These are phyloP conservation scores for Aspergillus tanneri DNA, from an alignment of 2,329 filamentous ascomycete species.

Conservation along the genomic window DNA sequence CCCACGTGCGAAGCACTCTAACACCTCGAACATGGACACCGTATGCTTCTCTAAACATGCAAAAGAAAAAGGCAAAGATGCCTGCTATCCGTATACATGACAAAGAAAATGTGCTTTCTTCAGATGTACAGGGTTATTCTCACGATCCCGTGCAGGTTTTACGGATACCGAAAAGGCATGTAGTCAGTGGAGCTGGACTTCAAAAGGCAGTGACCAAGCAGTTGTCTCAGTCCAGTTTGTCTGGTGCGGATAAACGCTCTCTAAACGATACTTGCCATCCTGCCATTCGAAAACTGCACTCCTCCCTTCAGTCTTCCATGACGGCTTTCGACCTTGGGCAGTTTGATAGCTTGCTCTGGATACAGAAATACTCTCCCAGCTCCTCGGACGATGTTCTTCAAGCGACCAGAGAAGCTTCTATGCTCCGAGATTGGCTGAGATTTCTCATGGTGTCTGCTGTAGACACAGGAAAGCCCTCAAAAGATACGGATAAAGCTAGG, in stretches of 20 bases:
- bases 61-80: constrained; percentile 42
- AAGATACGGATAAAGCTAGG: constrained; percentile 28
- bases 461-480: constrained; percentile 54
- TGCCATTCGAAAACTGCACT: constrained; percentile 60
- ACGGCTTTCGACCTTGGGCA: constrained; percentile 78
- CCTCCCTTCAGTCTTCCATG: constrained; percentile 59
- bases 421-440: constrained; percentile 79
- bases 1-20: constrained; percentile 46
- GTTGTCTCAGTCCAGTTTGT: constrained; percentile 24
- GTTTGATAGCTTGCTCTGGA: constrained; percentile 74
- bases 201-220: constrained; percentile 30
- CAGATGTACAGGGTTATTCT: neutral
- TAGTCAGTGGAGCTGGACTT: constrained; percentile 31
- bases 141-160: constrained; percentile 14
- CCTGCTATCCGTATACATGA: constrained; percentile 32
- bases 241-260: constrained; percentile 1
- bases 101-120: constrained; percentile 34
- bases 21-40: neutral
- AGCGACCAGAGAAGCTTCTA: constrained; percentile 63
- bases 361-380: constrained; percentile 78
- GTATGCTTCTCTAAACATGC: constrained; percentile 6
- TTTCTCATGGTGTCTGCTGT: constrained; percentile 75
- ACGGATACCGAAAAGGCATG: constrained; percentile 30
- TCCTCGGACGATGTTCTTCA: constrained; percentile 73
- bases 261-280: constrained; percentile 48